Evolutionary conservation across 2,329 filamentous ascomycete genomes (phyloP).

Genomic region (Colletotrichum sojae): DNA sequence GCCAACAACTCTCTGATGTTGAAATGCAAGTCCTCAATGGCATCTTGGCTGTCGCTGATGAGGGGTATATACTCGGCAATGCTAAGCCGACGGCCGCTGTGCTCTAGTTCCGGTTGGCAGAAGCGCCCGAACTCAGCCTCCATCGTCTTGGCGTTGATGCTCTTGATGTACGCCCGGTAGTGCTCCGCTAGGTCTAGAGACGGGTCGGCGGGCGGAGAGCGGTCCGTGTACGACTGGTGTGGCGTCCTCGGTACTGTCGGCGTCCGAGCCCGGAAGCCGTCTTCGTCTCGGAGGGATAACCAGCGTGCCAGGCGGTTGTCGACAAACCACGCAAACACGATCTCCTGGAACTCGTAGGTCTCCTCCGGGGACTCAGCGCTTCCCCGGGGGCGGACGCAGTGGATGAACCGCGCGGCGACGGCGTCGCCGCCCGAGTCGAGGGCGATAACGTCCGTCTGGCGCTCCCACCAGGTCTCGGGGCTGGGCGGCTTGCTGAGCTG

Average conservation of each 20-base stretch:
- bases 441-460: neutral
- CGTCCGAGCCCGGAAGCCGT: neutral
- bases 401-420: conserved; percentile 17
- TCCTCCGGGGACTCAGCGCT: neutral
- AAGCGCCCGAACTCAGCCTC: conserved; percentile 44
- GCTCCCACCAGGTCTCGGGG: neutral
- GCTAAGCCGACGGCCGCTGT: conserved; percentile 47
- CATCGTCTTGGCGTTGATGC: conserved; percentile 51
- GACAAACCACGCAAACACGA: conserved; percentile 17
- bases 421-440: neutral
- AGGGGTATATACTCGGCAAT: conserved; percentile 47
- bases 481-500: neutral
- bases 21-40: conserved; percentile 47
- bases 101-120: conserved; percentile 46
- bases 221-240: neutral
- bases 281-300: conserved; percentile 25
- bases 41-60: conserved; percentile 48
- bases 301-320: conserved; percentile 1
- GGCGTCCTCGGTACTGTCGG: neutral
- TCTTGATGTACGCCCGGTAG: conserved; percentile 49
- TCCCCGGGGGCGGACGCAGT: neutral
- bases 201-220: neutral
- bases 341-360: conserved; percentile 8
- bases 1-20: conserved; percentile 46
- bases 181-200: neutral